Conservation (phyloP, 805 yeast species). For the Maudiozyma bulderi region DNA sequence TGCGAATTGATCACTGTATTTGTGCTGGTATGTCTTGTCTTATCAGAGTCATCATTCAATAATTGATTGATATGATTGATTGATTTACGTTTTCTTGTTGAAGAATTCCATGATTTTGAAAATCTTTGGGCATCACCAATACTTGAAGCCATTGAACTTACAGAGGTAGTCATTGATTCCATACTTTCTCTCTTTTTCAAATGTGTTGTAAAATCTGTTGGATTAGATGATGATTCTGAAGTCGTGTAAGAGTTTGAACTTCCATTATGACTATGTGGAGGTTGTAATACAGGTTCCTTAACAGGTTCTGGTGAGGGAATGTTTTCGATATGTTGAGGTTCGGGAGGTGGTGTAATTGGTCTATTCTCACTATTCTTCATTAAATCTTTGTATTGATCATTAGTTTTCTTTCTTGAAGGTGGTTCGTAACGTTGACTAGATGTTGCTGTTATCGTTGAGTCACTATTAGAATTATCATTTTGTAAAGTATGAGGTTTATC, state of each 20-base stretch:
- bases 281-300: not conserved
- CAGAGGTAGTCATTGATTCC: slow-evolving; percentile 28
- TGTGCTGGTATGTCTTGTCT: slow-evolving; percentile 14
- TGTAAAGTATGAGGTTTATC: not conserved
- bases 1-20: slow-evolving; percentile 6
- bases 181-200: slow-evolving; percentile 20
- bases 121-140: slow-evolving; percentile 28
- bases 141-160: slow-evolving; percentile 26
- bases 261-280: not conserved
- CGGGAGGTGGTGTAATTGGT: slow-evolving; percentile 2
- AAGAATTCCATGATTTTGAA: slow-evolving; percentile 30
- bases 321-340: no score
- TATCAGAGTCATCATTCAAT: not conserved
- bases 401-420: not conserved
- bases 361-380: slow-evolving; percentile 2
- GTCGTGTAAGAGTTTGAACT: slow-evolving; percentile 9
- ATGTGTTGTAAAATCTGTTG: slow-evolving; percentile 27
- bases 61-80: slow-evolving; percentile 15
- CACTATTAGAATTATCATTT: not conserved
- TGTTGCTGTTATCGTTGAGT: not conserved
- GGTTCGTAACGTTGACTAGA: not conserved
- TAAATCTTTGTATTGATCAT: not conserved
- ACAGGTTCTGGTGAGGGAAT: no score
- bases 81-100: slow-evolving; percentile 25
- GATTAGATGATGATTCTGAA: slow-evolving; percentile 23